Base-by-base conservation (phyloP, 2,329 filamentous ascomycete species). In the Ophiostoma montium region DNA sequence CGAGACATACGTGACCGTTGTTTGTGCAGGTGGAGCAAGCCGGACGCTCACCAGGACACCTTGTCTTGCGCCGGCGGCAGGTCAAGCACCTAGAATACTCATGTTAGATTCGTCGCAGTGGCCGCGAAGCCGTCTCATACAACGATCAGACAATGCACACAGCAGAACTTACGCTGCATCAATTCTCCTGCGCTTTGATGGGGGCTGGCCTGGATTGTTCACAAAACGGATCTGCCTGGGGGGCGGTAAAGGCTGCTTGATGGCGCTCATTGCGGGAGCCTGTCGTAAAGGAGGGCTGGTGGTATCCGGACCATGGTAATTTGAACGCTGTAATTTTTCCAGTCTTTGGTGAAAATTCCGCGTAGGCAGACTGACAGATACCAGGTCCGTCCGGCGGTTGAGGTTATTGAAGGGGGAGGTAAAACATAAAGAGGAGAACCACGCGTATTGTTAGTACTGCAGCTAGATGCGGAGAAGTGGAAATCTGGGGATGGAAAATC, bases 191-290 rank as follows among this genome's bases (percentile, higher is more conserved):
- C 84, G 73, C 65, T 89, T 90, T 23, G 82, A 82, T 53, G 85
- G 84, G 45, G 85, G 85, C 56, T 86, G 82, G 54, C 85, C 84
- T 65, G 88, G 83, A 59, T 82, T 87, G 55, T 86, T 84, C 57
- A 90, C 84, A 63, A 89, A 90, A 57, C 84, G 82, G 57, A 86
- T 85, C 62, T 75, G 73, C 63, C 75, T 78, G 50, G 67, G 72
- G 42, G 68, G 63, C 51, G 70, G 66, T 53, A 66, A 59, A 57
- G 60, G 60, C 57, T 69, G 70, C 57, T 67, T 62, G 57, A 68
- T 61, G 50, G 68, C 67, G 55, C 69, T 65, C 71, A 75, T 75
- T 54, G 59, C 65, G 54, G 49, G 30, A 23, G 9, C 35, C 19
- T 33, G 32, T 45, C 44, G 53, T 35, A 30, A 54, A 50, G 55